Evolutionary conservation across 2,329 filamentous ascomycete species (phyloP), one percentile per base, ranked within the genome.

Genomic region (Colletotrichum tropicicola): DNA sequence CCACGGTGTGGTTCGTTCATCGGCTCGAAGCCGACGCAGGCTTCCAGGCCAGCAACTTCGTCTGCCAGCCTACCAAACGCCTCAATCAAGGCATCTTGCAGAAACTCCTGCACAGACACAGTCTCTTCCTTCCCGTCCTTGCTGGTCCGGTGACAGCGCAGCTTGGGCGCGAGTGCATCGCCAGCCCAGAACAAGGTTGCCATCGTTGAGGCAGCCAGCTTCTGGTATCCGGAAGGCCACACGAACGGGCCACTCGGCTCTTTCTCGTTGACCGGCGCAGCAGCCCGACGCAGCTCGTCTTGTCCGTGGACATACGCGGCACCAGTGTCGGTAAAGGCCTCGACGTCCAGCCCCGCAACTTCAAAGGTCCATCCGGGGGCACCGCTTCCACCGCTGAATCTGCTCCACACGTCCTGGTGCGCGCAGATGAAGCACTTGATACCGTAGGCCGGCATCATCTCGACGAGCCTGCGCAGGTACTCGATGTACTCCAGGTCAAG

Each of bases 1-100:
- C 79, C 79, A 1, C 79, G 78, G 59, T 79, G 77, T 3, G 79
- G 79, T 67, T 81, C 79, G 41, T 81, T 81, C 72, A 81, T 78
- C 7, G 77, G 76, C 59, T 81, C 79, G 45, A 80, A 80, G 2
- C 79, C 79, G 10, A 81, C 47, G 37, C 74, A 78, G 6, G 76
- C 76, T 56, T 78, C 76, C 8, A 78, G 70, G 17, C 69, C 64
- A 2, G 65, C 60, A 9, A 78, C 52, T 15, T 72, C 73, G 7
- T 78, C 76, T 3, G 76, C 75, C 1, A 78, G 73, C 6, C 70
- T 68, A 4, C 76, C 76, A 47, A 78, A 78, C 0, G 76, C 76
- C 54, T 77, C 76, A 8, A 78, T 68, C 30, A 73, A 72, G 6
- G 76, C 71, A 15, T 73, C 71, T 48, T 78, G 76, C 1, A 78